Percentiles rank a stretch among this genome's conserved stretches.
These are phyloP conservation scores for Dalbergia oliveri DNA, from an alignment of 306 rosid species.

Conservation along the genomic window DNA sequence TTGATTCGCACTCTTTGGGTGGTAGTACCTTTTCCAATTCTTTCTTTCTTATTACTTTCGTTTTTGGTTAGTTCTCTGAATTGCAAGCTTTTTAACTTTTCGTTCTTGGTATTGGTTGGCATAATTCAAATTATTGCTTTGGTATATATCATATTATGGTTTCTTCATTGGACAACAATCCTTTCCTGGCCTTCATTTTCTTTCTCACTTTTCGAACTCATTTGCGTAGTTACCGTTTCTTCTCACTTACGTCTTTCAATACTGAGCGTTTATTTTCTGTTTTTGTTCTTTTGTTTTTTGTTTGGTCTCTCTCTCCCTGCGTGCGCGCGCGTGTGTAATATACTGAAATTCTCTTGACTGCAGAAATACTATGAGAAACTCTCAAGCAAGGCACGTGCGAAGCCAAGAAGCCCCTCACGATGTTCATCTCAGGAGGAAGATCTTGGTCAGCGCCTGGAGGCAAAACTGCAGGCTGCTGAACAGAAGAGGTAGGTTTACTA, in stretches of 20 bases:
- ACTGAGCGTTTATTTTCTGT: background rate
- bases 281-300: background rate
- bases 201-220: background rate
- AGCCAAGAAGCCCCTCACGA: constrained; percentile 78
- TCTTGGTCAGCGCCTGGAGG: constrained; percentile 86
- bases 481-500: constrained; percentile 72
- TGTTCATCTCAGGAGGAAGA: constrained; percentile 80
- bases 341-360: constrained; percentile 31
- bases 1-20: constrained; percentile 38
- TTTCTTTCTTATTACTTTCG: constrained; percentile 1
- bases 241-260: constrained; percentile 22
- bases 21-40: constrained; percentile 41
- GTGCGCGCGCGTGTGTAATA: background rate
- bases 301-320: background rate
- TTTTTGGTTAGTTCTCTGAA: constrained; percentile 14
- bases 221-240: constrained; percentile 16
- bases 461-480: constrained; percentile 94
- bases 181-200: constrained; percentile 7
- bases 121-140: constrained; percentile 22
- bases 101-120: background rate
- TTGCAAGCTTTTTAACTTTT: constrained; percentile 17
- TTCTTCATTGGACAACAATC: background rate
- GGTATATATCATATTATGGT: constrained; percentile 13
- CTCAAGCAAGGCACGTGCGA: constrained; percentile 88
- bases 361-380: constrained; percentile 84